phyloP scores from a whole-genome alignment of 2,329 filamentous ascomycete species.

The Pseudogymnoascus sp. region DNA sequence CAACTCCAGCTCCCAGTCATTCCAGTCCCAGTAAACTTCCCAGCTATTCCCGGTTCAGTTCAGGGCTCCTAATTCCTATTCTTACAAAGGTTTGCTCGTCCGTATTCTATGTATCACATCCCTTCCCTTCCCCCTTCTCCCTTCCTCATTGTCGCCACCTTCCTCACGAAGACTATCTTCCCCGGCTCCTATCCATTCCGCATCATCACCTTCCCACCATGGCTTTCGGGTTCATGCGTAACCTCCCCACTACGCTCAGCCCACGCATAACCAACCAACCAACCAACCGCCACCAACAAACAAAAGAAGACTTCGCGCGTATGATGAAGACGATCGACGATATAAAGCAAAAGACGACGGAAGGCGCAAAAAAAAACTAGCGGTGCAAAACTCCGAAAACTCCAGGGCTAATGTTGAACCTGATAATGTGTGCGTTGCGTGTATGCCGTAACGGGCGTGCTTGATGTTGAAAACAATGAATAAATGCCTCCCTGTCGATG shows the following conservation, averaged over 20 bases:
- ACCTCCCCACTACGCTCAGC: too few species aligned
- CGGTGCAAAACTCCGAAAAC: slow-evolving; percentile 8
- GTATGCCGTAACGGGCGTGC: neutral
- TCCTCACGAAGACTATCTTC: too few species aligned
- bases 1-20: neutral
- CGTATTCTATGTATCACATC: neutral
- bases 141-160: neutral
- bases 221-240: too few species aligned
- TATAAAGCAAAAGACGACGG: neutral
- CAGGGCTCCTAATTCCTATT: neutral
- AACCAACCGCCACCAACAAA: neutral
- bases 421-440: neutral
- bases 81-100: neutral
- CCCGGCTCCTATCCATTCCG: too few species aligned
- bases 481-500: neutral
- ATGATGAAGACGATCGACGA: neutral
- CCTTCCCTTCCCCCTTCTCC: neutral
- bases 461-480: slow-evolving; percentile 6
- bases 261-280: neutral
- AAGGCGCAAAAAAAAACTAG: too few species aligned
- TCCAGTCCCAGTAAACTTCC: neutral
- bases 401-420: slow-evolving; percentile 10
- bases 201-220: too few species aligned
- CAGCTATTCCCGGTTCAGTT: neutral
- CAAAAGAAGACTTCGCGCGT: neutral